phyloP scores from a whole-genome alignment of 345 rosid species.

The Excoecaria cochinchinensis region DNA sequence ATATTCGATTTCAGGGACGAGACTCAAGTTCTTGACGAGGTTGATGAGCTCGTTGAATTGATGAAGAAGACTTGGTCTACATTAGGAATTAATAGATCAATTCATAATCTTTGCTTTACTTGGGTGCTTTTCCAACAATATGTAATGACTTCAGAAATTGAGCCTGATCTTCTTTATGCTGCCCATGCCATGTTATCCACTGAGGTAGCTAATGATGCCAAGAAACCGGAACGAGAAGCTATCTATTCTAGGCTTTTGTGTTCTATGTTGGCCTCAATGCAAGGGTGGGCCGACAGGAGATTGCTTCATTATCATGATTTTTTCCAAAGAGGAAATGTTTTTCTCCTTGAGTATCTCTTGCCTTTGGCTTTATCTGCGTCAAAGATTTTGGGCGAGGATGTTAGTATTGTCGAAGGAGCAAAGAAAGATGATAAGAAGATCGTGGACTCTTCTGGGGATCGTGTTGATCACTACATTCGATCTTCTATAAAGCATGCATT shows the following conservation, averaged over 20 bases:
- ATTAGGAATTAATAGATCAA: conserved; percentile 60
- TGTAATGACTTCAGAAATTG: conserved; percentile 55
- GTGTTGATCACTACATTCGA: conserved; percentile 69
- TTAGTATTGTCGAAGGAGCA: conserved; percentile 43
- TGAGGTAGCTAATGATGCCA: conserved; percentile 77
- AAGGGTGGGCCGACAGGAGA: conserved; percentile 84
- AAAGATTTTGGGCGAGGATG: conserved; percentile 66
- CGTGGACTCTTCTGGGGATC: conserved; percentile 52
- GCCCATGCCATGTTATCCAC: conserved; percentile 63
- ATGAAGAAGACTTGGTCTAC: conserved; percentile 95
- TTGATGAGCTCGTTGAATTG: conserved; percentile 79
- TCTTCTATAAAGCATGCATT: conserved; percentile 71
- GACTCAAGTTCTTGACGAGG: conserved; percentile 79
- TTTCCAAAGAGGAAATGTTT: conserved; percentile 59
- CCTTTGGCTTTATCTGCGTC: conserved; percentile 67
- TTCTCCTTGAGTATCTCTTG: conserved; percentile 61
- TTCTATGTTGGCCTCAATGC: conserved; percentile 65
- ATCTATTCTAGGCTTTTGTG: conserved; percentile 55
- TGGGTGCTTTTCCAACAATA: conserved; percentile 93
- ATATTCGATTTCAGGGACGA: conserved; percentile 76
- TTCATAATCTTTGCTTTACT: conserved; percentile 75
- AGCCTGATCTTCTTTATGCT: conserved; percentile 75
- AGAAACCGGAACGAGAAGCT: conserved; percentile 62
- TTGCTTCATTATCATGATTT: conserved; percentile 66
- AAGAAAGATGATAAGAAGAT: conserved; percentile 40